These are phyloP conservation scores for Voacanga thouarsii DNA, from an alignment of 257 asterid species.

Conservation along the genomic window DNA sequence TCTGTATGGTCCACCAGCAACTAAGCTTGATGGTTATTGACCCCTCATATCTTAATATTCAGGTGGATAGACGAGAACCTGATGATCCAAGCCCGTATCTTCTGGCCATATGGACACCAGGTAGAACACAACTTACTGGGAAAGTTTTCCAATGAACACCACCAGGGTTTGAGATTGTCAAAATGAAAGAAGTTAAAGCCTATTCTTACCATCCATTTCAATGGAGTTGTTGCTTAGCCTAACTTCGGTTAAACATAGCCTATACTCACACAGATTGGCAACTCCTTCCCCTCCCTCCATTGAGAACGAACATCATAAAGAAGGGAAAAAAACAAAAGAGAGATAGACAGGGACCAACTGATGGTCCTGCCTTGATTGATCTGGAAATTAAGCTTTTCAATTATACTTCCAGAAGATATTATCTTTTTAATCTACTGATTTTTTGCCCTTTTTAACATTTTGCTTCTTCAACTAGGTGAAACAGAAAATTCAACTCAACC, in stretches of 20 bases:
- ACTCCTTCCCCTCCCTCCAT: neutral
- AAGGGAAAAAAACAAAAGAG: neutral
- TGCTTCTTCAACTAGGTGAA: conserved; percentile 55
- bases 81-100: conserved; percentile 98
- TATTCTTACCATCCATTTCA: neutral
- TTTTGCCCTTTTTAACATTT: neutral
- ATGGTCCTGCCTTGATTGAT: neutral
- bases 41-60: conserved; percentile 20
- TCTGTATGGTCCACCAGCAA: conserved; percentile 7
- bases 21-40: conserved; percentile 28
- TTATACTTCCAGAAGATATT: neutral
- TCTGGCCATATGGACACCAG: conserved; percentile 97
- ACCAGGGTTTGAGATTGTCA: neutral
- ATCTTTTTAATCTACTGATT: neutral
- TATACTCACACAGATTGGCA: neutral
- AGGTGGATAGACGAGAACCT: conserved; percentile 90
- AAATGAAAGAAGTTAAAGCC: neutral
- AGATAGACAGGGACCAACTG: neutral
- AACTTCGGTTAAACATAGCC: neutral
- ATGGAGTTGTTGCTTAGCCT: neutral
- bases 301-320: neutral
- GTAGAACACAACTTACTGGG: conserved; percentile 31
- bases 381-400: neutral
- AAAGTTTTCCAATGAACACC: neutral
- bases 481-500: conserved; percentile 69